phyloP scores from a whole-genome alignment of 495 filamentous ascomycete genomes.

The Achaetomiella virescens region DNA sequence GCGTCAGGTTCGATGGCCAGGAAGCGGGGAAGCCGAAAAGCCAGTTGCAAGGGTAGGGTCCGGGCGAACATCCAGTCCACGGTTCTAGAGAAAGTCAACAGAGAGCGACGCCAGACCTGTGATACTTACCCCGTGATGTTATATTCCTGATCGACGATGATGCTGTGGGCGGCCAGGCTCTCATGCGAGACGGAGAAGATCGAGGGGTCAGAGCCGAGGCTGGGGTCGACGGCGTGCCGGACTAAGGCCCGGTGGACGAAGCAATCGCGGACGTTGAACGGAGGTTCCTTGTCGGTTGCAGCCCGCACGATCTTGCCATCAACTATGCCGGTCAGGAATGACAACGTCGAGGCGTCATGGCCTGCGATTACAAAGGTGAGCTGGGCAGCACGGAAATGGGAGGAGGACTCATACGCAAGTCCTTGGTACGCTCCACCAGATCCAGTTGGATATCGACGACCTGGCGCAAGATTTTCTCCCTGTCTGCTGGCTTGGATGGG shows the following conservation, averaged over 20 bases:
- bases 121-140: not conserved
- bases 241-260: not conserved
- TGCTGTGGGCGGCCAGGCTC: not conserved
- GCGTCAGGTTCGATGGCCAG: not conserved
- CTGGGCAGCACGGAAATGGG: not conserved
- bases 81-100: not conserved
- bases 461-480: not conserved
- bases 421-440: not conserved
- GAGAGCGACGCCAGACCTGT: not conserved
- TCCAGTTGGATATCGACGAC: not conserved
- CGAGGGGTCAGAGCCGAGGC: not conserved
- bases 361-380: not conserved
- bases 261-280: not conserved
- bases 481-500: not conserved
- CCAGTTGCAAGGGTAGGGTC: not conserved
- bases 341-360: not conserved
- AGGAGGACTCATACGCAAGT: not conserved
- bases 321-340: not conserved
- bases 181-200: not conserved
- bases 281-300: not conserved
- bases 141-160: not conserved
- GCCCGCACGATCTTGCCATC: not conserved
- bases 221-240: not conserved
- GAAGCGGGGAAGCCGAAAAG: not conserved
- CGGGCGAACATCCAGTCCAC: not conserved